Evolutionary conservation across 1,139 yeast genomes (phyloP), one percentile per base, ranked within the genome.

Genomic region (Sugiyamaella neomexicana): DNA sequence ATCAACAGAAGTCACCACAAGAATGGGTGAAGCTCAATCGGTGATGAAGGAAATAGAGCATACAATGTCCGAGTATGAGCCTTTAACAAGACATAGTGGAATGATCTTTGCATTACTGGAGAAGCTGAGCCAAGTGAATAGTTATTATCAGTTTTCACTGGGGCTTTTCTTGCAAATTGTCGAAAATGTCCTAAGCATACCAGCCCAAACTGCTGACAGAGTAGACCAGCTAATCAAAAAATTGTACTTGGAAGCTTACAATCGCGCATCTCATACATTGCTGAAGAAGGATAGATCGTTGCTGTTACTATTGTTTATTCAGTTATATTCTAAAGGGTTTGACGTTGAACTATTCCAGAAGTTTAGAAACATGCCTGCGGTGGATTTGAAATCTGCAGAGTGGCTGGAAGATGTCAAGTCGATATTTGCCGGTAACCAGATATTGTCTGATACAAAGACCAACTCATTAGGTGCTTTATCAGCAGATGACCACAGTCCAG

Each of bases 71-170:
- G 68, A 72, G 29, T 89, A 79, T 62, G 67, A 72, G 31, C 79
- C 80, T 1, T 70, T 88, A 25, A 87, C 93, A 0, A 65, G 66
- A 7, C 81, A 80, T 53, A 77, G 84, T 42, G 77, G 89, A 0
- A 62, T 64, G 20, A 67, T 88, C 0, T 85, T 75, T 62, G 65
- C 73, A 0, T 61, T 84, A 5, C 60, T 83, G 44, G 77, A 76
- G 39, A 62, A 65, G 4, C 65, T 89, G 10, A 68, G 75, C 53
- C 55, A 59, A 0, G 55, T 84, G 37, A 79, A 77, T 56, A 67
- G 67, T 40, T 80, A 82, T 59, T 89, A 88, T 67, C 79, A 77
- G 47, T 83, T 86, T 62, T 74, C 91, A 0, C 70, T 84, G 44
- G 71, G 75, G 5, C 75, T 73, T 17, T 80, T 81, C 59, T 66